phyloP scores from a whole-genome alignment of 129 eudicot species.

The Ambrosia trifida region DNA sequence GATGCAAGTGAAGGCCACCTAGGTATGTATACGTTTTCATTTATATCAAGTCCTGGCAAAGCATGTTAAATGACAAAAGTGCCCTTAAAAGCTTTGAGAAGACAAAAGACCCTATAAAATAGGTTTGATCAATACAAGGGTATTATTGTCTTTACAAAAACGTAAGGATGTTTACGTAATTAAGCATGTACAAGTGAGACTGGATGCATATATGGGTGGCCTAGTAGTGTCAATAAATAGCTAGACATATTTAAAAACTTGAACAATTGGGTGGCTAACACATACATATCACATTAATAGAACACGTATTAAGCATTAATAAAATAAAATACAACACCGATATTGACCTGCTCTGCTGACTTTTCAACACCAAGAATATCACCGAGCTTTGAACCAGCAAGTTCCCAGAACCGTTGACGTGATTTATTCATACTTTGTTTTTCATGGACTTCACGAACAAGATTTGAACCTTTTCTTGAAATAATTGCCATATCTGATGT shows the following conservation, averaged over 20 bases:
- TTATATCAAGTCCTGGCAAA: not conserved
- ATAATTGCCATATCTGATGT: constrained; percentile 81
- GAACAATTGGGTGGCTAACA: not conserved
- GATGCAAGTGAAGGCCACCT: not conserved
- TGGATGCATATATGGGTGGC: not conserved
- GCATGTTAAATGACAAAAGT: not conserved
- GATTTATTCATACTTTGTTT: constrained; percentile 73
- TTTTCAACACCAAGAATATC: constrained; percentile 74
- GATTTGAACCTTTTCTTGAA: constrained; percentile 66
- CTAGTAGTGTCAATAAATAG: not conserved
- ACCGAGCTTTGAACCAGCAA: constrained; percentile 77
- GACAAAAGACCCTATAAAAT: not conserved
- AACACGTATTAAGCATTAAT: constrained; percentile 11
- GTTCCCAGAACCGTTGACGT: constrained; percentile 80
- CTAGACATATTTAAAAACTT: not conserved
- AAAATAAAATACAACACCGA: not conserved
- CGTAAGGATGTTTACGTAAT: not conserved
- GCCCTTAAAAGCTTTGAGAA: not conserved
- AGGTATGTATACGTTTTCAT: not conserved
- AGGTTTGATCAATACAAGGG: not conserved
- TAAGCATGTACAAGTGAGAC: not conserved
- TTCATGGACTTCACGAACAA: constrained; percentile 68
- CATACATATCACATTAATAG: not conserved
- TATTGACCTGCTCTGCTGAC: constrained; percentile 63
- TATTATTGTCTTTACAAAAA: not conserved